phyloP scores from a whole-genome alignment of 805 yeast species.

The Saturnispora kantuleensis region DNA sequence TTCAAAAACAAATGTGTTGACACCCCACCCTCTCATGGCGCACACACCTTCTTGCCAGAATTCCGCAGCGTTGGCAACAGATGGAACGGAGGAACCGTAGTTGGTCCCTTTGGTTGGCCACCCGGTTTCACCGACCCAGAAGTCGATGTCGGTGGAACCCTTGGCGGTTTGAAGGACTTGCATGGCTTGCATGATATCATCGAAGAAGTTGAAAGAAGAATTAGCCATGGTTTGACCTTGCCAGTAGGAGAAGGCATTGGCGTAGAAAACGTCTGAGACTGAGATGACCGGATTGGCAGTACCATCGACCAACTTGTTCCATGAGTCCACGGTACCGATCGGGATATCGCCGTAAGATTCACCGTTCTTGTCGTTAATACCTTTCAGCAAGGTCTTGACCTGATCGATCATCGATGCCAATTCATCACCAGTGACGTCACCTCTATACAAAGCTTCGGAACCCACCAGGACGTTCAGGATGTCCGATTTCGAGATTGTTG shows the following conservation, averaged over 20 bases:
- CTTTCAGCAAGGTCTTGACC: constrained; percentile 48
- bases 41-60: constrained; percentile 88
- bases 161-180: constrained; percentile 78
- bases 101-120: constrained; percentile 87
- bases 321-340: constrained; percentile 93
- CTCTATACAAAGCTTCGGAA: constrained; percentile 92
- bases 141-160: constrained; percentile 76
- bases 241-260: constrained; percentile 98
- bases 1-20: constrained; percentile 86
- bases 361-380: constrained; percentile 72
- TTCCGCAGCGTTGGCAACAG: constrained; percentile 59
- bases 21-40: constrained; percentile 93
- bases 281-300: constrained; percentile 57
- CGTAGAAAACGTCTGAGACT: constrained; percentile 78
- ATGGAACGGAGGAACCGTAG: constrained; percentile 58
- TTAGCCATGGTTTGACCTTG: constrained; percentile 85
- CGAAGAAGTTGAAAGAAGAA: constrained; percentile 86
- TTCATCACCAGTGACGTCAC: constrained; percentile 63
- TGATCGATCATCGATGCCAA: constrained; percentile 60
- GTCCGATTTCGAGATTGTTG: constrained; percentile 56
- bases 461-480: constrained; percentile 81
- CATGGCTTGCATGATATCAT: constrained; percentile 96
- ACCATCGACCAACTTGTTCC: constrained; percentile 87
- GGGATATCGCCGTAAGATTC: constrained; percentile 57
- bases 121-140: constrained; percentile 97